These are phyloP conservation scores for Hymenoscyphus infarciens DNA, from an alignment of 2,329 filamentous ascomycete species.

Conservation along the genomic window DNA sequence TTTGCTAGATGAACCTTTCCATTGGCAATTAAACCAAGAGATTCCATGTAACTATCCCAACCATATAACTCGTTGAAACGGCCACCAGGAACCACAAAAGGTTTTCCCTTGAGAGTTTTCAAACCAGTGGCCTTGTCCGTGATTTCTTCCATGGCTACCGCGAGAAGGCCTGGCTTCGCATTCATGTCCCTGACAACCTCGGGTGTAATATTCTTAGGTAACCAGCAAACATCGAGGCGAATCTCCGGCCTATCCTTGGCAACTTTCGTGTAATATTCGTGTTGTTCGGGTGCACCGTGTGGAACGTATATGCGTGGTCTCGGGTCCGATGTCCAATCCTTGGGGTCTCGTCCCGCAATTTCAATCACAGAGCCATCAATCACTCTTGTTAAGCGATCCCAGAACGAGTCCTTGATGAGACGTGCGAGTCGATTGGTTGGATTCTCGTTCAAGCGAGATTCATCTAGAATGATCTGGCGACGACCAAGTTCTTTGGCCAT, in stretches of 20 bases:
- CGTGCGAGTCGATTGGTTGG: conserved; percentile 84
- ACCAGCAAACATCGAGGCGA: conserved; percentile 77
- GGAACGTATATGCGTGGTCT: conserved; percentile 91
- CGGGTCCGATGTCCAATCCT: conserved; percentile 91
- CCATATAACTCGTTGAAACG: conserved; percentile 98
- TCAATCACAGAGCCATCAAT: conserved; percentile 89
- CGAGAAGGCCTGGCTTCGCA: conserved; percentile 80
- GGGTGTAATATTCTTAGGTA: conserved; percentile 74
- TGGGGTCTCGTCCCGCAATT: conserved; percentile 81
- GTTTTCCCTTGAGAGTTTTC: conserved; percentile 71
- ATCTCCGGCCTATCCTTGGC: conserved; percentile 77
- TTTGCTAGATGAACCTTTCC: conserved; percentile 85
- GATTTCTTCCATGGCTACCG: conserved; percentile 81
- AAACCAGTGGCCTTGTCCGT: conserved; percentile 64
- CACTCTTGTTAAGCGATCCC: conserved; percentile 82
- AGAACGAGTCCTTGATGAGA: conserved; percentile 86
- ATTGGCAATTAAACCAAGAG: conserved; percentile 80
- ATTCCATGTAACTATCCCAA: conserved; percentile 99
- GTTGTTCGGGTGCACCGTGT: conserved; percentile 76
- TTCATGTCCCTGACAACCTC: conserved; percentile 82
- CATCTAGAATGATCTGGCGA: conserved; percentile 86
- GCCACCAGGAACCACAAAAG: conserved; percentile 95
- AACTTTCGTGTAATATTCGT: conserved; percentile 81
- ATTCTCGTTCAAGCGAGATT: conserved; percentile 89
- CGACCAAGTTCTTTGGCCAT: conserved; percentile 87